Base-by-base conservation (phyloP, 192 early-diverging fungal species). In the Umbelopsis isabellina region DNA sequence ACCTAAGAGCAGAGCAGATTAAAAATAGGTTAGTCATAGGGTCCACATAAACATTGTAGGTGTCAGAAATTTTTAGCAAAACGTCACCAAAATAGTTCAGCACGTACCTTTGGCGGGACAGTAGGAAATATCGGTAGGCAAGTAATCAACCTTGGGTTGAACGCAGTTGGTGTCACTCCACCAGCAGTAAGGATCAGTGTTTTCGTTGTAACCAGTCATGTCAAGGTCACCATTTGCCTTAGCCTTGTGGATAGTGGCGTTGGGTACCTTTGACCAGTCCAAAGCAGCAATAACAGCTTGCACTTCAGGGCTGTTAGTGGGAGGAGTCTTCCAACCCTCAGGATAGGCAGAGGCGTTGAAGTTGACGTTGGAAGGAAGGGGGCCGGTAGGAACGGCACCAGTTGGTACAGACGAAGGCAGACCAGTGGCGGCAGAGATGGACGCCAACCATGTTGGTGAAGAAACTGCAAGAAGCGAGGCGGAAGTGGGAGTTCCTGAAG, bases 61-160 rank as follows among this genome's bases (percentile, higher is more conserved):
- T 41, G 23, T 25, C 50, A 51, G n/a, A 51, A 52, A 52, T 52
- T 52, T 21, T 52, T 52, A 30, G 27, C 27, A 3, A 3, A 30
- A 30, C 27, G 27, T 3, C 27, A 30, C 27, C 1, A 30, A 30
- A 30, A 30, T 3, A 30, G 3, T 30, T 30, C n/a, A 16, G 27
- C 49, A 21, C n/a, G 48, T 69, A 49, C 67, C 67, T 35, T 72
- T 33, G 11, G 49, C 49, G 21, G 77, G 77, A 51, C 80, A 82
- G 30, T 67, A 65, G 23, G 55, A 73, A 61, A 82, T 82, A 69
- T 82, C 81, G 45, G 66, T 49, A 47, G 81, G 81, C 33, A 82
- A 55, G 44, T 82, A 82, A 3, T 52, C 48, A 0, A 69, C 46
- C 66, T 82, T 82, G 41, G 80, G 80, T 10, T 45, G 70, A 23